A percentile compares a stretch with the other conserved stretches of the same genome.
phyloP scores from a whole-genome alignment of 768 basidiomycete species.

The Auricularia heimuer region DNA sequence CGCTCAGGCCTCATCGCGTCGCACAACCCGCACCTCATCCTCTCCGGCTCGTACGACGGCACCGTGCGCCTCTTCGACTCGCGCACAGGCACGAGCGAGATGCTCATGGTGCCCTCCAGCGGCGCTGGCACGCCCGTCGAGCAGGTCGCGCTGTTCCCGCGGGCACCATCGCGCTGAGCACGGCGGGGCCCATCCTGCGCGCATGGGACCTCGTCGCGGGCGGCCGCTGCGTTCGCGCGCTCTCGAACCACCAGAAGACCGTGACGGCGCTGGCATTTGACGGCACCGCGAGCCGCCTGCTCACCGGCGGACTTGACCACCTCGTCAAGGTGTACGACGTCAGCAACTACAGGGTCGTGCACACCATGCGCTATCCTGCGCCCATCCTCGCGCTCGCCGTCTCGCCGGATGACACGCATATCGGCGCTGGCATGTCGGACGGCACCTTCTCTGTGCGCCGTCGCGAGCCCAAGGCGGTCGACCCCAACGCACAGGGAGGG shows the following conservation, averaged over 20 bases:
- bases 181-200: conserved; percentile 85
- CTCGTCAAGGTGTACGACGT: conserved; percentile 99
- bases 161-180: conserved; percentile 74
- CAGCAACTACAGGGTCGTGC: conserved; percentile 85
- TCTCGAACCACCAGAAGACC: conserved; percentile 98
- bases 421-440: conserved; percentile 95
- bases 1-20: conserved; percentile 83
- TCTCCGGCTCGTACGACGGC: conserved; percentile 93
- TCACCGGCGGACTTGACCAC: conserved; percentile 89
- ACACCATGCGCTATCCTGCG: conserved; percentile 97
- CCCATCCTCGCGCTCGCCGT: conserved; percentile 83
- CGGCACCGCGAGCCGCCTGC: conserved; percentile 59
- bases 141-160: conserved; percentile 85
- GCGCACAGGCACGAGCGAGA: conserved; percentile 74
- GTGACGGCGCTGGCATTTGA: conserved; percentile 84
- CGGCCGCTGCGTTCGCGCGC: conserved; percentile 76
- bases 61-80: conserved; percentile 83
- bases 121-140: conserved; percentile 55
- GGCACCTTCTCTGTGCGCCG: conserved; percentile 96
- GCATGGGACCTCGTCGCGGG: conserved; percentile 94
- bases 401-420: conserved; percentile 96
- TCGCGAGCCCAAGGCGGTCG: conserved; percentile 57
- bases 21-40: conserved; percentile 69
- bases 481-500: conserved; percentile 18
- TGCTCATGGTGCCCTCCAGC: conserved; percentile 50